Evolutionary conservation across 1,284 basidiomycete genomes (phyloP), one percentile per base, ranked within the genome.

Genomic region (Neonothopanus nambi): DNA sequence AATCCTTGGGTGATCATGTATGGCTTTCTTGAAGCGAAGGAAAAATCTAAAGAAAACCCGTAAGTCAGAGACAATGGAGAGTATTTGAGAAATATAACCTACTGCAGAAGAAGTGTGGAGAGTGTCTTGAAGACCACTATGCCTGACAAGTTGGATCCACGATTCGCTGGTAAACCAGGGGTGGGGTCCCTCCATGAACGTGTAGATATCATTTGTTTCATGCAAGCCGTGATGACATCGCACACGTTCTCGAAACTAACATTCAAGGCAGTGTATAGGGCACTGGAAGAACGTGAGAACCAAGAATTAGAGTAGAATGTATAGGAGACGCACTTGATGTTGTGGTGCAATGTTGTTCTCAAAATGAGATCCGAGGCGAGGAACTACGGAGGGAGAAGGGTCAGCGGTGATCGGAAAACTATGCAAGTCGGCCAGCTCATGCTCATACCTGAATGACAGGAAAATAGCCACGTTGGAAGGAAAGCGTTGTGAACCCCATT

Each of bases 331-430:
- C 63, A 87, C 83, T 88, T 88, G 30, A 80, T 75, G 40, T 75
- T 67, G 38, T 78, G 76, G 21, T 70, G 71, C 35, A 85, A 59
- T 0, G 82, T 84, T 39, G 78, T 85, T 64, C 84, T 84, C 23
- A 86, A 61, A 1, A 89, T 78, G 42, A 81, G 75, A 39, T 84
- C 79, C 1, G 84, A 87, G 0, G 85, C 77, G 24, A 85, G 66
- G 59, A 85, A 87, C 83, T 88, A 20, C 33, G 12, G 26, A 48
- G 28, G 3, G 15, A 40, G 45, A 2, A 11, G n/a, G 2, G 36
- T 21, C 17, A 13, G 24, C 20, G 11, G 60, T 21, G 38, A 43
- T 42, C 43, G 57, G 13, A 7, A 23, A 18, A 13, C 8, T 6
- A 20, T 30, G 26, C n/a, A n/a, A n/a, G n/a, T n/a, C n/a, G n/a